A percentile compares a stretch with the other conserved stretches of the same genome.
phyloP scores from a whole-genome alignment of 176 grass and related monocot genomes.

The Olyra latifolia region DNA sequence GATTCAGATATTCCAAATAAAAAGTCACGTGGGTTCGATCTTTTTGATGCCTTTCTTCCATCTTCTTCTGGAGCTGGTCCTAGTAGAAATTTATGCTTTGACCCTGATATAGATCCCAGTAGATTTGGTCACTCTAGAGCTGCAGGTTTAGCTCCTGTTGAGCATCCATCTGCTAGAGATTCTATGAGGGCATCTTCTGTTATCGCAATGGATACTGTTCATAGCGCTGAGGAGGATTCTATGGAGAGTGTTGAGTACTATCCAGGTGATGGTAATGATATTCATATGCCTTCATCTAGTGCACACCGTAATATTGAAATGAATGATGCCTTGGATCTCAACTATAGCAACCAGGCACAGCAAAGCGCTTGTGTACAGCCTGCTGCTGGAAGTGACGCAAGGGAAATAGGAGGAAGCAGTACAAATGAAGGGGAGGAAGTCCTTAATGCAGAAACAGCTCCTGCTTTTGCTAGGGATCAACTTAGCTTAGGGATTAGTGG shows the following conservation, averaged over 20 bases:
- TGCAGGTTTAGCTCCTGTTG: conserved; percentile 43
- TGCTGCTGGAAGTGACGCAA: conserved; percentile 78
- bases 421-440: conserved; percentile 97
- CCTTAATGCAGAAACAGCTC: conserved; percentile 77
- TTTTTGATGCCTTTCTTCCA: conserved; percentile 61
- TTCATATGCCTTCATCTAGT: conserved; percentile 80
- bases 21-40: conserved; percentile 67
- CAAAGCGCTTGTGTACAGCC: conserved; percentile 81
- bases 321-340: conserved; percentile 84
- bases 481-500: conserved; percentile 91
- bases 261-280: conserved; percentile 68
- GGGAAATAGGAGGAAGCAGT: conserved; percentile 94
- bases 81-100: conserved; percentile 80
- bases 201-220: conserved; percentile 86
- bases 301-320: conserved; percentile 68
- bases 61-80: conserved; percentile 88
- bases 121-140: conserved; percentile 52
- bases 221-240: conserved; percentile 61
- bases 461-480: conserved; percentile 70
- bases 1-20: conserved; percentile 75
- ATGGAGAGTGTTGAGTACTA: conserved; percentile 99
- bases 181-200: conserved; percentile 87
- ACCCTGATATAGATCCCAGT: conserved; percentile 52
- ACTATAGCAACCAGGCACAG: conserved; percentile 92
- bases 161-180: conserved; percentile 59